phyloP scores from a whole-genome alignment of 2,329 filamentous ascomycete genomes.

The Aspergillus quadricinctus region DNA sequence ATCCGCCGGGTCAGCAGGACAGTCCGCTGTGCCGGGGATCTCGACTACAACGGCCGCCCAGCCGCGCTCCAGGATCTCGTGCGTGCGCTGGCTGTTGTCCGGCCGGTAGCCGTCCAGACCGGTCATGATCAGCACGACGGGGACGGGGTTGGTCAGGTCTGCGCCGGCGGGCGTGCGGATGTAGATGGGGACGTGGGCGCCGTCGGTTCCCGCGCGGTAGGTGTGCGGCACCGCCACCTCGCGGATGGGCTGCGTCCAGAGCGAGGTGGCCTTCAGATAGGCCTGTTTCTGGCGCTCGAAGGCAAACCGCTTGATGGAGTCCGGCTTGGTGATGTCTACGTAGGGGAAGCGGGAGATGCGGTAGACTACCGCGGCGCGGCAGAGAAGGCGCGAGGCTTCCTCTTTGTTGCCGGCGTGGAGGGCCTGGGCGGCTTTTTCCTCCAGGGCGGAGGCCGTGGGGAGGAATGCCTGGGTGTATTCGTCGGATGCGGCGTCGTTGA shows the following conservation, averaged over 20 bases:
- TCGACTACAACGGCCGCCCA: conserved; percentile 62
- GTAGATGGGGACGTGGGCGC: conserved; percentile 58
- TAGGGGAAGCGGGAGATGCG: conserved; percentile 67
- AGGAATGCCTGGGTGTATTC: conserved; percentile 62
- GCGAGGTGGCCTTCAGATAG: conserved; percentile 54
- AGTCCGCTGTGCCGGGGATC: conserved; percentile 65
- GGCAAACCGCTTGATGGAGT: conserved; percentile 53
- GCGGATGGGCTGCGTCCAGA: conserved; percentile 55
- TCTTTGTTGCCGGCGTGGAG: conserved; percentile 46
- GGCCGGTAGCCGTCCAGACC: conserved; percentile 58
- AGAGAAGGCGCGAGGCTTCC: conserved; percentile 58
- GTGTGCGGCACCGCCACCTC: conserved; percentile 61
- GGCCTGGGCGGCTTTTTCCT: conserved; percentile 49
- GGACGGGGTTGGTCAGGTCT: conserved; percentile 41
- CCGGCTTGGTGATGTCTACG: conserved; percentile 22
- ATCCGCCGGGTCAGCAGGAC: conserved; percentile 59
- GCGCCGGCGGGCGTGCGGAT: conserved; percentile 55
- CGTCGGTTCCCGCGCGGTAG: conserved; percentile 49
- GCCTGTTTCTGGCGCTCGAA: conserved; percentile 63
- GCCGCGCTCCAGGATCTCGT: conserved; percentile 60
- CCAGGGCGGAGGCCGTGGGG: conserved; percentile 56
- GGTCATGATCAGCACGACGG: conserved; percentile 54
- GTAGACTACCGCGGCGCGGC: conserved; percentile 69
- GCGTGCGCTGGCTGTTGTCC: conserved; percentile 48
- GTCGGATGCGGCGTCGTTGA: conserved; percentile 62